Evolutionary conservation across 139 green algal species (phyloP), one percentile per base, ranked within the genome.

Genomic region (Chlorella vulgaris): DNA sequence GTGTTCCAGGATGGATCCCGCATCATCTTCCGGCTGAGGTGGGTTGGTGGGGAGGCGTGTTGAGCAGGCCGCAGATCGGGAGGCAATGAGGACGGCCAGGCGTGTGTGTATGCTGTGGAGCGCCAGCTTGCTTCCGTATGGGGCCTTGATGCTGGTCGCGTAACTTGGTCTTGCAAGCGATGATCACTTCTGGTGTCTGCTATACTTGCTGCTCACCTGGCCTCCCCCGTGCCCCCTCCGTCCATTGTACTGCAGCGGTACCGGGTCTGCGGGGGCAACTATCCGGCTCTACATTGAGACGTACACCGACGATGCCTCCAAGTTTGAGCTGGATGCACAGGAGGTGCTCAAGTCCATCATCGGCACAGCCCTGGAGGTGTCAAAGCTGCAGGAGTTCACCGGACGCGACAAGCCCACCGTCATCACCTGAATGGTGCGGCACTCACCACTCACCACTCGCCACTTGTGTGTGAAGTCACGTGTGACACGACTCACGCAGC

Each of bases 261-360:
- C 95, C 13, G 96, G 96, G 70, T 96, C 92, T 53, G 84, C 86
- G 50, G 97, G 97, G 29, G 96, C 97, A 69, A 99, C 97, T 75
- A 94, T 99, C 78, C 91, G 97, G 29, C 51, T 99, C 88, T 99
- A 99, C 93, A 96, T 99, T 81, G 97, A 99, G 94, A 92, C 98
- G 85, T 99, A 98, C 91, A 94, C 91, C 58, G 78, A 87, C 24
- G 95, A 99, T 78, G 53, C 76, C 13, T 78, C 89, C 60, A 94
- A 92, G 81, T 93, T 95, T 70, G 89, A 90, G 43, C 80, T 89
- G 66, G 96, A 99, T 69, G 91, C 96, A 13, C 76, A 98, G 83
- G 92, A 93, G 2, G 92, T 90, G 13, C 89, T 97, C 7, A 82
- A 78, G 66, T 68, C 70, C 47, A 94, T 97, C 82, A 95, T 96